Evolutionary conservation across 352 stramenopile genomes (phyloP), one percentile per base, ranked within the genome.

Genomic region (Hyaloperonospora arabidopsidis): DNA sequence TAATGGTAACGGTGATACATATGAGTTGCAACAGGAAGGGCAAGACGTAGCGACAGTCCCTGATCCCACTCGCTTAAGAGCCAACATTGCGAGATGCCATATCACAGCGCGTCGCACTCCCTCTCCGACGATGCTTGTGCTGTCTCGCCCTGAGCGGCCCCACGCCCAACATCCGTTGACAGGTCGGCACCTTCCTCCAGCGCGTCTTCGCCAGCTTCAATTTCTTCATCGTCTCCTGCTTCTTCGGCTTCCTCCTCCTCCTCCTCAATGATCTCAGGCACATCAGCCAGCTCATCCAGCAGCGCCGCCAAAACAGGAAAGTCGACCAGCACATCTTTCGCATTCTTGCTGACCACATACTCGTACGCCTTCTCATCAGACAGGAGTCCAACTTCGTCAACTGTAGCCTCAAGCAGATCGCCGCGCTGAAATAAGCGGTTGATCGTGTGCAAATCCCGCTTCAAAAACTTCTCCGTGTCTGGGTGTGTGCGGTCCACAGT

Each of bases 401-500:
- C 55, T 5, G 48, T 65, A 29, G 69, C 65, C 25, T 68, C 67
- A 7, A 50, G 46, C 23, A 83, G 38, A 38, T 78, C 73, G 34
- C 62, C 61, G 18, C 68, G 67, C 43, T 72, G 46, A 52, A 96
- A 97, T 57, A 95, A 97, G 15, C 70, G 56, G 25, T 71, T 68
- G 15, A 97, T 64, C 7, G 78, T 87, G 14, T 67, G 57, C 17
- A 96, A 57, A 66, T 97, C 89, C 21, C 87, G 75, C 23, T 59
- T 51, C 14, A 97, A 45, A 5, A 86, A 76, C 40, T 75, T 68
- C 41, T 76, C 54, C 7, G 78, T 81, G 29, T 79, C 63, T 1
- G 86, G 85, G 46, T 97, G 89, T 2, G 72, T 80, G 5, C 69
- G 59, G 59, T 96, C 86, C 22, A 96, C 79, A 7, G 86, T 77